Base-by-base conservation (phyloP, 2,329 filamentous ascomycete genomes). In the Diaporthe sp. region DNA sequence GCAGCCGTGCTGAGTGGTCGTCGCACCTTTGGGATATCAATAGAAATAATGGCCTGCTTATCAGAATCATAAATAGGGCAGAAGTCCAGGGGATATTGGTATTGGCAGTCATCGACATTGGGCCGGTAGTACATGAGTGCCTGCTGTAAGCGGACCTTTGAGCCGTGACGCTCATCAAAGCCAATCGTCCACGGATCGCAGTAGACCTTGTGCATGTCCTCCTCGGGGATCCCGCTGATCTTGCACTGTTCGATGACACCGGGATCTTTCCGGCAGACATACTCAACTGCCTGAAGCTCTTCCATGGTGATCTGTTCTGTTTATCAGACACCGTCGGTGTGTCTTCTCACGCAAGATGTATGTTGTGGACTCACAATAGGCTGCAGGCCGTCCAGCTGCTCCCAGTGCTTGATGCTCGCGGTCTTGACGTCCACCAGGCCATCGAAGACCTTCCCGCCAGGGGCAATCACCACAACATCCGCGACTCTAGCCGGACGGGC, bases 171-270 rank as follows among this genome's bases (percentile, higher is more conserved):
- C 86, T 97, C 94, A 80, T 98, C 96, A 82, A 95, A 98, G 67
- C 96, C 96, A 83, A 98, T 98, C 0, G 96, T 98, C 96, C 96
- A 98, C 15, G 95, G 95, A 82, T 98, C 96, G 84, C 95, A 98
- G 87, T 97, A 98, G 65, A 98, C 94, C 85, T 98, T 98, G 87
- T 97, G 87, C 96, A 98, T 98, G 76, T 98, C 94, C 79, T 94
- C 89, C 74, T 89, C 89, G 17, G 94, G 91, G 76, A 98, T 94
- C 1, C 96, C 96, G 75, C 95, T 90, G 76, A 98, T 90, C 9
- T 90, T 90, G 81, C 96, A 98, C 84, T 98, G 95, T 84, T 98
- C 95, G 78, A 98, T 97, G 76, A 98, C 95, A 80, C 93, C 94
- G 19, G 94, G 91, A 81, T 98, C 95, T 79, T 92, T 92, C 78